Evolutionary conservation across 2,329 filamentous ascomycete genomes (phyloP), one percentile per base, ranked within the genome.

Genomic region (Cordyceps cicadae): DNA sequence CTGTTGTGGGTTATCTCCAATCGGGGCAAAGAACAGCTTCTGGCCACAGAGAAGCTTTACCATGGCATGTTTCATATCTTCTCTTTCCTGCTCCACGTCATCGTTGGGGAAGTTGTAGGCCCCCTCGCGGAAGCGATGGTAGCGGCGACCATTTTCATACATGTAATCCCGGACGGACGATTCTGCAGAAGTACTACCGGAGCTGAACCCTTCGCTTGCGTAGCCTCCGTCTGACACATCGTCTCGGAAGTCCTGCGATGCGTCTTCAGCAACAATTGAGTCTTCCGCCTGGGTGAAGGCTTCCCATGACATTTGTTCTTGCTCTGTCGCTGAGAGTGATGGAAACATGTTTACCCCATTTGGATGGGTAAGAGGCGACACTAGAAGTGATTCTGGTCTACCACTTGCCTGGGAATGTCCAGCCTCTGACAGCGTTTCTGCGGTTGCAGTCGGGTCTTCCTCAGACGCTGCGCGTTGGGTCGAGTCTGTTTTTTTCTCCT

Each of bases 91-190:
- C 70, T 86, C 83, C 5, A 77, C 71, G 54, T 84, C 82, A 62
- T 86, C 83, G 60, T 85, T 86, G 29, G 83, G 83, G 54, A 85
- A 83, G 59, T 79, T 79, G 66, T 86, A 86, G 12, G 69, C 67
- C 6, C 81, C 81, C 61, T 81, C 79, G 19, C 80, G 74, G 66
- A 81, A 83, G 48, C 75, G 75, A 66, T 84, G 82, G 62, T 85
- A 86, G 29, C 82, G 75, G 26, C 82, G 75, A n/a, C 83, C 83
- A 66, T 86, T 83, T 65, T 84, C 81, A 61, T 74, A 77, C 54
- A 75, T 73, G 64, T 81, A 85, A 63, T 84, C 77, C 49, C 77
- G 71, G 26, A 82, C 72, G 43, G 71, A 72, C 3, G 74, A 76
- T 49, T 70, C 68, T 11, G 74, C 67, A 11, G 74, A 75, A 12